These are phyloP conservation scores for Aechmea fasciata DNA, from an alignment of 176 grass and related monocot genomes.

Conservation along the genomic window DNA sequence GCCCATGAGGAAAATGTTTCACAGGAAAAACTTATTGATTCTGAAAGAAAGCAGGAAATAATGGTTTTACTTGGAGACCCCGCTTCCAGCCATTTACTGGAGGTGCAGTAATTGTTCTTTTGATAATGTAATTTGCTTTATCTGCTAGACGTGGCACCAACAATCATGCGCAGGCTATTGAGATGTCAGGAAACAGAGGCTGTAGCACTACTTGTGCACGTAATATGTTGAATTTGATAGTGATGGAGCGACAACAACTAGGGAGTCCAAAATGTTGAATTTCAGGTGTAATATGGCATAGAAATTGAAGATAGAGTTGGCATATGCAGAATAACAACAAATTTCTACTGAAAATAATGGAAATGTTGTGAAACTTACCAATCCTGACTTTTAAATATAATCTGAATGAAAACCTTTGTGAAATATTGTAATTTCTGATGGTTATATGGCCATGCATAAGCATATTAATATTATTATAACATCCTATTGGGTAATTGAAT, in stretches of 20 bases:
- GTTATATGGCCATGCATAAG: no score
- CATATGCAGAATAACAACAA: no score
- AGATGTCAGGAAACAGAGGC: background rate
- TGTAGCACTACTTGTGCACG: background rate
- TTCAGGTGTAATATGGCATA: no score
- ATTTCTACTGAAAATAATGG: no score
- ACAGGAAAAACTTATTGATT: slow-evolving; percentile 24
- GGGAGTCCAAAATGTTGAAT: no score
- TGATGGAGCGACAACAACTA: no score
- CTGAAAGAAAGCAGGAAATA: slow-evolving; percentile 51
- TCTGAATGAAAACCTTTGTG: no score
- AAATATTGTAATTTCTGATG: no score
- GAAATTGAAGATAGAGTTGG: no score
- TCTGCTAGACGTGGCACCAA: background rate
- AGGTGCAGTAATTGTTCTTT: slow-evolving; percentile 32
- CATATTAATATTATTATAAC: no score
- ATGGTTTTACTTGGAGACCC: slow-evolving; percentile 77
- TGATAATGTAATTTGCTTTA: slow-evolving; percentile 9
- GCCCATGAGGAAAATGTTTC: slow-evolving; percentile 23
- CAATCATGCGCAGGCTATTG: background rate
- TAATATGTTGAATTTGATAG: background rate
- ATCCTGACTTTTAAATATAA: no score
- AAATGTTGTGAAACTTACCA: no score
- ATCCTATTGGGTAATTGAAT: background rate
- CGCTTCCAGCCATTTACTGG: slow-evolving; percentile 87